A percentile compares a stretch with the other conserved stretches of the same genome.
Conservation (phyloP, 352 stramenopile species). For the Globisporangium acanthophoron region DNA sequence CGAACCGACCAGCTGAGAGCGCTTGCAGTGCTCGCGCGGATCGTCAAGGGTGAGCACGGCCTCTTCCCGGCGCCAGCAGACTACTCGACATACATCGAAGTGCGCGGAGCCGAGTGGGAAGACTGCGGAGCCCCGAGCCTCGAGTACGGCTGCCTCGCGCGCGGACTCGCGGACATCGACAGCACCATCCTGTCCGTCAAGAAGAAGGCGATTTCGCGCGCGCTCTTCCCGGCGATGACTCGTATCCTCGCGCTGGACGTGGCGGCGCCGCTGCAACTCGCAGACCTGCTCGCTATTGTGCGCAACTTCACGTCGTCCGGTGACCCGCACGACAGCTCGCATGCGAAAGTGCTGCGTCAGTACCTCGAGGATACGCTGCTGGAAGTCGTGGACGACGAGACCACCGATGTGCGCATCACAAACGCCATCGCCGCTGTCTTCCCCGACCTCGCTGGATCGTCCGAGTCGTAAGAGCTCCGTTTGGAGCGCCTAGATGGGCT, state of each 20-base stretch:
- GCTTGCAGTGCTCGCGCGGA: slow-evolving; percentile 30
- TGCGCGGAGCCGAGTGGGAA: slow-evolving; percentile 28
- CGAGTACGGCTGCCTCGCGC: slow-evolving; percentile 52
- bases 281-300: slow-evolving; percentile 31
- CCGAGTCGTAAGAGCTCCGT: background rate
- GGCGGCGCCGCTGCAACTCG: slow-evolving; percentile 33
- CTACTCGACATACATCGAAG: slow-evolving; percentile 46
- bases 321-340: slow-evolving; percentile 3
- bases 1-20: slow-evolving; percentile 30
- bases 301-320: slow-evolving; percentile 17
- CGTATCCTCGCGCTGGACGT: slow-evolving; percentile 53
- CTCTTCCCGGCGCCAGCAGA: slow-evolving; percentile 45
- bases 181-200: slow-evolving; percentile 28
- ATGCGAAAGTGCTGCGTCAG: slow-evolving; percentile 24
- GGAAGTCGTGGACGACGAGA: slow-evolving; percentile 19
- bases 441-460: slow-evolving; percentile 10
- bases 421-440: slow-evolving; percentile 26
- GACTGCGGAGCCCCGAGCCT: slow-evolving; percentile 42
- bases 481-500: background rate
- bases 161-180: slow-evolving; percentile 49
- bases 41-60: slow-evolving; percentile 38
- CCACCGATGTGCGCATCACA: slow-evolving; percentile 34
- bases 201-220: slow-evolving; percentile 24
- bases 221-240: slow-evolving; percentile 40
- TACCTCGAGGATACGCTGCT: slow-evolving; percentile 30